Evolutionary conservation across 1,284 basidiomycete species (phyloP).

Genomic region (Cutaneotrichosporon sp.): DNA sequence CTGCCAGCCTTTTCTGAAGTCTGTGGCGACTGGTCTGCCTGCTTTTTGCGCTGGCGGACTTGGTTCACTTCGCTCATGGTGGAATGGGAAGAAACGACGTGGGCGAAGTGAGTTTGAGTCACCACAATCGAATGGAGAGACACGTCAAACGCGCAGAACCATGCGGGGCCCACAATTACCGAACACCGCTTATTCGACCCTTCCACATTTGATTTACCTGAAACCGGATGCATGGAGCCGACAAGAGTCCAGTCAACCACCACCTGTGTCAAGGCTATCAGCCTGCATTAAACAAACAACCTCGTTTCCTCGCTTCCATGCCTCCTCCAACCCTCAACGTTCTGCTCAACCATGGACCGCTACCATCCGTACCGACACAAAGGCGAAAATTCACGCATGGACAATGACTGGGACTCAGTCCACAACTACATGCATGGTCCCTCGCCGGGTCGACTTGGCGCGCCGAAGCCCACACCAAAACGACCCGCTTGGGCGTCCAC

Average conservation of each 20-base stretch:
- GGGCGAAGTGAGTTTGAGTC: not conserved
- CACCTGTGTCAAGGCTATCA: no score
- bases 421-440: no score
- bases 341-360: not conserved
- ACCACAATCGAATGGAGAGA: no score
- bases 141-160: not conserved
- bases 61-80: not conserved
- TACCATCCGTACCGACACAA: not conserved
- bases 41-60: conserved; percentile 1
- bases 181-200: not conserved
- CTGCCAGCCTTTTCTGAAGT: no score
- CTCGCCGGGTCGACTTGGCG: no score
- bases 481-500: not conserved
- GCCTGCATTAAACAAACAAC: no score
- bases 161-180: not conserved
- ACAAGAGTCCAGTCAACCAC: no score
- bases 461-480: not conserved
- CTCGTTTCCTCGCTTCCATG: no score
- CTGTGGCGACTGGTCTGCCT: not conserved
- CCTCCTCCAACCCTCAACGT: no score
- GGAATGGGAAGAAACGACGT: not conserved
- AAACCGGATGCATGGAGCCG: no score
- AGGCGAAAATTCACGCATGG: not conserved
- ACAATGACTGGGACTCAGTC: no score
- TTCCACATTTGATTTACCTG: no score